Evolutionary conservation across 2,329 filamentous ascomycete species (phyloP).

Genomic region (Colletotrichum gigasporum): DNA sequence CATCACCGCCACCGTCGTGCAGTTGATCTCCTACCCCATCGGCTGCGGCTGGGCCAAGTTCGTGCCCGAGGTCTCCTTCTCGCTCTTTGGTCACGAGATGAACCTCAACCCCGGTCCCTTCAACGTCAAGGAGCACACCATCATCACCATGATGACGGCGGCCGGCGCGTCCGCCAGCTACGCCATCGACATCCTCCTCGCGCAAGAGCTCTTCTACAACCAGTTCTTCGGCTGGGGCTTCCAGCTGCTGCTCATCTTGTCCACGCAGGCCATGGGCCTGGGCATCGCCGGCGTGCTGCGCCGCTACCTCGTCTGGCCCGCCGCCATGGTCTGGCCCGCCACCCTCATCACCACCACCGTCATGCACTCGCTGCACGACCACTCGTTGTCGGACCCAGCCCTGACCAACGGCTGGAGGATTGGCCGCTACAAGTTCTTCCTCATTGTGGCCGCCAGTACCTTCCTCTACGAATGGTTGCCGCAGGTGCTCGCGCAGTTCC

Average conservation of each 20-base stretch:
- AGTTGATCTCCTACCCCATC: slow-evolving; percentile 63
- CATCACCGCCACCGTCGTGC: slow-evolving; percentile 63
- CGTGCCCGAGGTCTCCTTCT: slow-evolving; percentile 42
- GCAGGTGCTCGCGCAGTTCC: slow-evolving; percentile 30
- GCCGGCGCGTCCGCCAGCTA: slow-evolving; percentile 46
- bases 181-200: slow-evolving; percentile 52
- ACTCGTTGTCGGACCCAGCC: slow-evolving; percentile 55
- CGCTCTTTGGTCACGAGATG: slow-evolving; percentile 42
- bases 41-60: slow-evolving; percentile 44
- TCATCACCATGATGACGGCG: slow-evolving; percentile 57
- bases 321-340: slow-evolving; percentile 67
- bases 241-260: slow-evolving; percentile 62
- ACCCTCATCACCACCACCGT: slow-evolving; percentile 63
- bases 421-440: slow-evolving; percentile 71
- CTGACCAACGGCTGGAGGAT: slow-evolving; percentile 69
- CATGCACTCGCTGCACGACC: slow-evolving; percentile 58
- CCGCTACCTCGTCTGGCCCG: slow-evolving; percentile 62
- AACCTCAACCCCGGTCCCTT: slow-evolving; percentile 51
- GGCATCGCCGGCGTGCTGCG: slow-evolving; percentile 64
- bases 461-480: slow-evolving; percentile 50
- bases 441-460: slow-evolving; percentile 62
- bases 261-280: slow-evolving; percentile 66
- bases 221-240: slow-evolving; percentile 60
- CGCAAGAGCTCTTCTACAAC: slow-evolving; percentile 57
- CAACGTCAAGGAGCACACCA: slow-evolving; percentile 59